Evolutionary conservation across 345 rosid species (phyloP).

Genomic region (Eucalyptus viminalis): DNA sequence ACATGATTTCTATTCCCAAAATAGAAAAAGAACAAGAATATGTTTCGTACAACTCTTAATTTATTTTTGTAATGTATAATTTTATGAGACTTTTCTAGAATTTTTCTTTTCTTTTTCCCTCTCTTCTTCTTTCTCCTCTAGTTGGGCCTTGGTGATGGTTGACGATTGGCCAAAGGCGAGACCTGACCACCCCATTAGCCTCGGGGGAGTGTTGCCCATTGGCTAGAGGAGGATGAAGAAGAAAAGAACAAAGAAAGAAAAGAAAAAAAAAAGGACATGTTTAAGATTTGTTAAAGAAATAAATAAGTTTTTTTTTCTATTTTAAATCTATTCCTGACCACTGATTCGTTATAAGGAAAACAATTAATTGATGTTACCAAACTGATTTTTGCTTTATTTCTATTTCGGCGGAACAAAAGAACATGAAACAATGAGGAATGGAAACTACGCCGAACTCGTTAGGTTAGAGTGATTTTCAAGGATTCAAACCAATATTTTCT

Average conservation of each 20-base stretch:
- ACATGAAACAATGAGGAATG: rapidly evolving
- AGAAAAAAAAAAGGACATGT: rapidly evolving
- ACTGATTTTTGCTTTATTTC: rapidly evolving
- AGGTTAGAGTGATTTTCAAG: neutral
- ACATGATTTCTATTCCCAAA: too few relatives aligned
- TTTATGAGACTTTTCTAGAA: too few relatives aligned
- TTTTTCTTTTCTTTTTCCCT: too few relatives aligned
- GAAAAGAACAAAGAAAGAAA: rapidly evolving
- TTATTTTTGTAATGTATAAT: rapidly evolving
- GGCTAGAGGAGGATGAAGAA: too few relatives aligned
- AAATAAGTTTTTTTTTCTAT: rapidly evolving
- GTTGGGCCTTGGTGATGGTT: too few relatives aligned
- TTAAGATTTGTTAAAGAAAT: rapidly evolving
- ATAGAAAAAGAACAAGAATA: too few relatives aligned
- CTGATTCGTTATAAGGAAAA: rapidly evolving
- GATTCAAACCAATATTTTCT: neutral
- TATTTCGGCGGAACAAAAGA: rapidly evolving
- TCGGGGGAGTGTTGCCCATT: rapidly evolving
- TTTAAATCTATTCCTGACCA: rapidly evolving
- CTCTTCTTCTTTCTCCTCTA: too few relatives aligned
- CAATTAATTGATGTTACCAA: too few relatives aligned
- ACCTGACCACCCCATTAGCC: rapidly evolving
- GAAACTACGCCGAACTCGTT: rapidly evolving
- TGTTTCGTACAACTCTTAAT: rapidly evolving
- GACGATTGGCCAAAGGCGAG: rapidly evolving